A percentile compares a stretch with the other conserved stretches of the same genome.
Evolutionary conservation across 148 eudicot genomes (phyloP).

Genomic region (Rhododendron ovatum): DNA sequence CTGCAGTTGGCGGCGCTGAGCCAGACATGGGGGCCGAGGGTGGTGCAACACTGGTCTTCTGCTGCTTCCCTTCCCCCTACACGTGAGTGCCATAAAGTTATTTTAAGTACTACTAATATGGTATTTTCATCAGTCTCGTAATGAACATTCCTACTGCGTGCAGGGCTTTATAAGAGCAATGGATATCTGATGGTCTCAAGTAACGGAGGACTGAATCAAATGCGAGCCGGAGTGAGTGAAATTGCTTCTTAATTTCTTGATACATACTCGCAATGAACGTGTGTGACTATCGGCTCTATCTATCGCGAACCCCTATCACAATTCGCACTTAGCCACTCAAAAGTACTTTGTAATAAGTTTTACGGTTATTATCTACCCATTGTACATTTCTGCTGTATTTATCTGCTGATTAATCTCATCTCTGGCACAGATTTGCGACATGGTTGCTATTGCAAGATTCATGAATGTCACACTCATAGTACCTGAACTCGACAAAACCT

Average conservation of each 20-base stretch:
- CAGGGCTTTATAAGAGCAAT: conserved; percentile 91
- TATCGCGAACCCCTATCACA: neutral
- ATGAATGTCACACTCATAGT: conserved; percentile 89
- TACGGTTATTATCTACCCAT: neutral
- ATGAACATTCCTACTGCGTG: neutral
- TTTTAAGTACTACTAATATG: neutral
- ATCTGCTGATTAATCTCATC: neutral
- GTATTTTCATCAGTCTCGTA: neutral
- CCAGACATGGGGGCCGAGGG: conserved; percentile 72
- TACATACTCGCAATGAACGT: neutral
- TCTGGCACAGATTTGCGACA: conserved; percentile 81
- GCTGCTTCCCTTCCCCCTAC: conserved; percentile 48
- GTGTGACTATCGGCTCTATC: neutral
- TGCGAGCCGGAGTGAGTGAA: conserved; percentile 89
- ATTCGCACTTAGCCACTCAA: neutral
- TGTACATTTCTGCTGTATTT: neutral
- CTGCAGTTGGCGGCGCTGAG: conserved; percentile 43
- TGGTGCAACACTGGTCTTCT: conserved; percentile 70
- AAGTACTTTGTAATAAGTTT: neutral
- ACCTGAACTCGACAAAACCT: conserved; percentile 90
- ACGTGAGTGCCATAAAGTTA: conserved; percentile 42
- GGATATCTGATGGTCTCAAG: conserved; percentile 96
- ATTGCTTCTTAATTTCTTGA: neutral
- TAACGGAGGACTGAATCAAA: conserved; percentile 98
- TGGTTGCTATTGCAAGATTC: conserved; percentile 98